Evolutionary conservation across 2,329 filamentous ascomycete genomes (phyloP).

Genomic region (Pseudogymnoascus destructans): DNA sequence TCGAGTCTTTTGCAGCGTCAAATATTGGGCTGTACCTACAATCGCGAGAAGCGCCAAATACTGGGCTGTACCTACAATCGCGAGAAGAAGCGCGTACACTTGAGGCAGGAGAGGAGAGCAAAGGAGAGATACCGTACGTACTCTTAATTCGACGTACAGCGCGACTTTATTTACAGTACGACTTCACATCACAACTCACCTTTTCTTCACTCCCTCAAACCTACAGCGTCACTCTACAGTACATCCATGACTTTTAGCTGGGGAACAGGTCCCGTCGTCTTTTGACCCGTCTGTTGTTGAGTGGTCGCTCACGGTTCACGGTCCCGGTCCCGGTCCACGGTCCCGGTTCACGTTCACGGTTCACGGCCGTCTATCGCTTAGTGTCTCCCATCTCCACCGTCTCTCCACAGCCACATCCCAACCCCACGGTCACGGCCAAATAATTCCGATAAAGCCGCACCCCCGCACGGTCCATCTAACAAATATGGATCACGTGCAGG

Average conservation of each 20-base stretch:
- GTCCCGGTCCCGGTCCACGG: too few relatives aligned
- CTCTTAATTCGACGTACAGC: not conserved
- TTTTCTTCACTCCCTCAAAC: not conserved
- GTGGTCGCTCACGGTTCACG: not conserved
- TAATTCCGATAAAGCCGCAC: constrained; percentile 6
- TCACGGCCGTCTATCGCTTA: not conserved
- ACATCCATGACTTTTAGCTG: not conserved
- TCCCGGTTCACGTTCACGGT: too few relatives aligned
- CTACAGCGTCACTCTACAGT: not conserved
- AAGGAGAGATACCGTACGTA: not conserved
- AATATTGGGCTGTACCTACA: not conserved
- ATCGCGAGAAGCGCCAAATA: not conserved
- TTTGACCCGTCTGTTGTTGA: not conserved
- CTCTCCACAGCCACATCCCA: not conserved
- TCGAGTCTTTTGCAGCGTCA: not conserved
- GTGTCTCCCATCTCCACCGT: not conserved
- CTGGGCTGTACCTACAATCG: not conserved
- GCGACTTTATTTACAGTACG: not conserved
- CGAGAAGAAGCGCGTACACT: not conserved
- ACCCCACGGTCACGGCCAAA: not conserved
- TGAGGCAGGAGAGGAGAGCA: not conserved
- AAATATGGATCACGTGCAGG: constrained; percentile 12
- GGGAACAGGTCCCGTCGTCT: not conserved
- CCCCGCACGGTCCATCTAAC: not conserved
- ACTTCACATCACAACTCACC: not conserved